Conservation (phyloP, 1,284 basidiomycete species). For the Trichosporon sp. region DNA sequence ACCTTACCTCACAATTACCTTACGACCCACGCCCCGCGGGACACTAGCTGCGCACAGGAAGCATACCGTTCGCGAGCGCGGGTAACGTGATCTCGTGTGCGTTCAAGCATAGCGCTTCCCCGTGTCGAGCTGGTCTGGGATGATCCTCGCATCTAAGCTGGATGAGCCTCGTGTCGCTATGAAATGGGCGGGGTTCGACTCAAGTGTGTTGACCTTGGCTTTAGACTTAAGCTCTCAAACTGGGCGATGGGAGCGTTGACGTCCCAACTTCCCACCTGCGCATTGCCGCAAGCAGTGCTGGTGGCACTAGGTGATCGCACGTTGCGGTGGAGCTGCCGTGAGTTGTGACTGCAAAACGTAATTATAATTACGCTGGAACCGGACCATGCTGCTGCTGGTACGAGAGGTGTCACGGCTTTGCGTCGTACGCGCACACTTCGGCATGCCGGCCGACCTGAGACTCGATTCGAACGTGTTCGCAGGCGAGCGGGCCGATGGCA, state of each 20-base stretch:
- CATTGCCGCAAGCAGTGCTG: neutral
- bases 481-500: neutral
- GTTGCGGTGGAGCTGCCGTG: neutral
- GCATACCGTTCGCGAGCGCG: neutral
- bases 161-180: neutral
- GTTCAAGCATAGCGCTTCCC: neutral
- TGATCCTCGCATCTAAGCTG: neutral
- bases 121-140: neutral
- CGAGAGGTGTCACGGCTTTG: neutral
- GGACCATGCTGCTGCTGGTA: neutral
- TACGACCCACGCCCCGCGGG: neutral
- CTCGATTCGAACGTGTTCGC: neutral
- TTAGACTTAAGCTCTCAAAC: constrained; percentile 19
- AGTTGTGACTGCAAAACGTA: neutral
- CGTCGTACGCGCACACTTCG: neutral
- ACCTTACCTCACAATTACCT: constrained; percentile 1
- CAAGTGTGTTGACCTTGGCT: neutral
- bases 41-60: neutral
- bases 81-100: neutral
- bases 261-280: neutral
- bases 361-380: constrained; percentile 10
- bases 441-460: neutral
- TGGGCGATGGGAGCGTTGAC: neutral
- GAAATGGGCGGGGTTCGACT: neutral
- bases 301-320: neutral